These are phyloP conservation scores for Alternaria infectoria DNA, from an alignment of 2,329 filamentous ascomycete genomes.

Conservation along the genomic window DNA sequence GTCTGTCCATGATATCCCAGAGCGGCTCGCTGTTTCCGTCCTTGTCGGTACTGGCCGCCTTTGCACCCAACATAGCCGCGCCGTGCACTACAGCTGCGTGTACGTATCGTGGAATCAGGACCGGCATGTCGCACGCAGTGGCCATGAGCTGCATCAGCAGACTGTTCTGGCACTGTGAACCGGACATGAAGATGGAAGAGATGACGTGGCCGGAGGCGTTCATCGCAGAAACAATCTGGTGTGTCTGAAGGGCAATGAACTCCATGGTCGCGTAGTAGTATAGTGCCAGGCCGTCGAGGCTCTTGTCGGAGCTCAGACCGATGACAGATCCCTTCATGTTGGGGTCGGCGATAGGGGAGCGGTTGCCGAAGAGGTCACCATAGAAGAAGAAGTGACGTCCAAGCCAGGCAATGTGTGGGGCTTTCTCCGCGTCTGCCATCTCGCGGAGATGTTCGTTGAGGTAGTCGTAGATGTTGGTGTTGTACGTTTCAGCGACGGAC, in stretches of 20 bases:
- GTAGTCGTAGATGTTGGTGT: constrained; percentile 92
- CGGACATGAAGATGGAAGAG: constrained; percentile 96
- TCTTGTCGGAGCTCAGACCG: constrained; percentile 85
- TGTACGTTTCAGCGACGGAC: constrained; percentile 79
- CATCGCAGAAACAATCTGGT: constrained; percentile 94
- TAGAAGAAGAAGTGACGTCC: constrained; percentile 98
- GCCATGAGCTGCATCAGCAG: constrained; percentile 91
- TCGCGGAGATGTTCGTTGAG: constrained; percentile 85
- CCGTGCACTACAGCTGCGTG: constrained; percentile 96
- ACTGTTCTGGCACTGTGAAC: constrained; percentile 94
- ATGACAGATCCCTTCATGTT: constrained; percentile 92
- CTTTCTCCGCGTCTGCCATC: constrained; percentile 70
- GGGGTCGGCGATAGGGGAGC: constrained; percentile 89
- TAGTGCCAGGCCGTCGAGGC: constrained; percentile 82
- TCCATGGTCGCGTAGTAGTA: constrained; percentile 97
- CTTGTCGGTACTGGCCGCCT: constrained; percentile 84
- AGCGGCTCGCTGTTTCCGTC: constrained; percentile 82
- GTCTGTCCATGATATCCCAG: constrained; percentile 97
- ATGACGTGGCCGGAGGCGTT: constrained; percentile 88
- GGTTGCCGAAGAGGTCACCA: constrained; percentile 95
- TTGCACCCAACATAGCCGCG: constrained; percentile 97
- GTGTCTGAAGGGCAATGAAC: constrained; percentile 96
- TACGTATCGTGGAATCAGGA: constrained; percentile 91
- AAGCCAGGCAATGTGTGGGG: constrained; percentile 82
- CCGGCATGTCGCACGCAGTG: constrained; percentile 88